These are phyloP conservation scores for Bodo saltans DNA, from an alignment of 78 protist genomes.

Conservation along the genomic window DNA sequence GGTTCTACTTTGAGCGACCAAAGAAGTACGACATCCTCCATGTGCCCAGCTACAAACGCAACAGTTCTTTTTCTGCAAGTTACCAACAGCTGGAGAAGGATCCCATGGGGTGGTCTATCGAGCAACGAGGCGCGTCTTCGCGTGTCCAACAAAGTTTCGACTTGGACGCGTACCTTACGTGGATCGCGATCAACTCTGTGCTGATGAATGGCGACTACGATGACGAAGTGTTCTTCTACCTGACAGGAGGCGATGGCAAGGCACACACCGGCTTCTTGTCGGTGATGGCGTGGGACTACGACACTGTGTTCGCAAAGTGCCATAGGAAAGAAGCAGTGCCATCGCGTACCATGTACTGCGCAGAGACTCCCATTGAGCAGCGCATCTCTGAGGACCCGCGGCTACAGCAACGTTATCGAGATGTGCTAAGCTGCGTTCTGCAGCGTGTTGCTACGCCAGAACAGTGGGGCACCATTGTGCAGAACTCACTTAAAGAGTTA, in stretches of 20 bases:
- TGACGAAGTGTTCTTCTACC: conserved; percentile 21
- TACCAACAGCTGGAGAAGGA: background rate
- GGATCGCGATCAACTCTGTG: conserved; percentile 11
- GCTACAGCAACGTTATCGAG: background rate
- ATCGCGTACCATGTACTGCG: background rate
- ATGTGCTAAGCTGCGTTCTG: background rate
- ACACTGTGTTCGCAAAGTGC: conserved; percentile 17
- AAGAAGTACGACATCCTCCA: conserved; percentile 2
- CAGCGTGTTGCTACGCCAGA: background rate
- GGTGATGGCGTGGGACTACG: conserved; percentile 25
- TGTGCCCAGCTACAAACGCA: background rate
- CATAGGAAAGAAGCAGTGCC: background rate
- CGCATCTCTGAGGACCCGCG: background rate
- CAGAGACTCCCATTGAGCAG: conserved; percentile 15
- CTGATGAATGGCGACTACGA: conserved; percentile 24
- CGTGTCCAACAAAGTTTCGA: background rate
- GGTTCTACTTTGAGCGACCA: background rate
- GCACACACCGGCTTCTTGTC: no score
- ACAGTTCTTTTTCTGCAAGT: background rate
- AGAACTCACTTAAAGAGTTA: background rate
- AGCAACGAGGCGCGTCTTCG: background rate
- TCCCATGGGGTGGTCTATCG: background rate
- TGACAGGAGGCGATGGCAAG: background rate
- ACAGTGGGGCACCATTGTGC: background rate
- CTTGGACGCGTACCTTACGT: background rate